These are phyloP conservation scores for Ophiocordyceps camponoti-floridani DNA, from an alignment of 2,329 filamentous ascomycete species.

Conservation along the genomic window DNA sequence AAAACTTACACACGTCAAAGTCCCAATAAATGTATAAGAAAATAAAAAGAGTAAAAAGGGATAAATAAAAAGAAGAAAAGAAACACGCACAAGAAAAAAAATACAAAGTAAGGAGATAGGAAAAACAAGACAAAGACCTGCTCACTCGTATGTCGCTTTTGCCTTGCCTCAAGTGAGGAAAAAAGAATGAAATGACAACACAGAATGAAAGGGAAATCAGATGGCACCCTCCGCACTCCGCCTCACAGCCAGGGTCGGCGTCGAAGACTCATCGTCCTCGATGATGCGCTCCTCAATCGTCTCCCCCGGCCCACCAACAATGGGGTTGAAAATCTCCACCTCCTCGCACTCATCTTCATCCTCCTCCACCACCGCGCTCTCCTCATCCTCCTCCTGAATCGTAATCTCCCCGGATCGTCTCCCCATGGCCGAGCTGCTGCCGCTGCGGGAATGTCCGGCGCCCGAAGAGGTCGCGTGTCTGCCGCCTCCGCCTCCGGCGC, in stretches of 20 bases:
- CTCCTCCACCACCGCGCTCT: slow-evolving; percentile 24
- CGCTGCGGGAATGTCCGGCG: slow-evolving; percentile 32
- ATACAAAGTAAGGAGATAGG: background rate
- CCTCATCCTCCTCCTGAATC: slow-evolving; percentile 45
- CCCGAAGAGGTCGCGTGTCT: slow-evolving; percentile 16
- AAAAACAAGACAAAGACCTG: background rate
- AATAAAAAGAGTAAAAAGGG: background rate
- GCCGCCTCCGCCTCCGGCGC: slow-evolving; percentile 7
- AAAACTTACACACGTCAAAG: background rate
- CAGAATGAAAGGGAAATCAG: background rate
- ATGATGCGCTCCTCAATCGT: slow-evolving; percentile 27
- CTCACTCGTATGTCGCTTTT: background rate
- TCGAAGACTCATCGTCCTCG: slow-evolving; percentile 18
- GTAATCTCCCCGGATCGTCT: slow-evolving; percentile 57
- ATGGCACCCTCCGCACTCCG: background rate
- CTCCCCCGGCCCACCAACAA: slow-evolving; percentile 25
- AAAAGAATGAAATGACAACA: background rate
- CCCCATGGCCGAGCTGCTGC: slow-evolving; percentile 44
- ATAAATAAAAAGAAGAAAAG: background rate
- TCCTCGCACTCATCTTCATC: slow-evolving; percentile 35
- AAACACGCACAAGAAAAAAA: no score
- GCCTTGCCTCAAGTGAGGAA: background rate
- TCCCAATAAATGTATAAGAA: background rate
- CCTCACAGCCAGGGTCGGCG: background rate
- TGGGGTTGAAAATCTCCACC: slow-evolving; percentile 39